Conservation (phyloP, 2,329 filamentous ascomycete species). For the Escovopsis sp. region DNA sequence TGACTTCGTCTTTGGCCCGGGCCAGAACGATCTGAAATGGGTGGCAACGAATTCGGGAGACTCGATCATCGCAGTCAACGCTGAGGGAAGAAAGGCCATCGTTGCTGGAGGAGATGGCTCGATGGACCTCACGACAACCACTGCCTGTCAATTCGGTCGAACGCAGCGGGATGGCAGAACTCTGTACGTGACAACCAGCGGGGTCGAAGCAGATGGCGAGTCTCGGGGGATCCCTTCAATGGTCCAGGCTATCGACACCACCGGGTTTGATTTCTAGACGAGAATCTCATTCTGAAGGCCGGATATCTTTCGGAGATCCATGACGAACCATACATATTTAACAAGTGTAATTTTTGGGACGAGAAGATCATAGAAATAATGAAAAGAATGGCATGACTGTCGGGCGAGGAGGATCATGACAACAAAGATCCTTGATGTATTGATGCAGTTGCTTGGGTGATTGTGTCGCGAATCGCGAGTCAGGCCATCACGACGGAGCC, state of each 20-base stretch:
- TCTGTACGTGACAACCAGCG: conserved; percentile 1
- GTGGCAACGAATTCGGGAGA: not conserved
- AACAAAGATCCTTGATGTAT: too few relatives aligned
- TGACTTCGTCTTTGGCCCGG: not conserved
- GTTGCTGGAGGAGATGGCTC: not conserved
- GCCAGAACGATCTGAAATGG: not conserved
- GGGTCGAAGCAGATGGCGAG: not conserved
- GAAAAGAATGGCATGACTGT: too few relatives aligned
- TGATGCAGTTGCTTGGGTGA: too few relatives aligned
- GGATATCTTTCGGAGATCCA: not conserved
- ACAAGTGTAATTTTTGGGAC: too few relatives aligned
- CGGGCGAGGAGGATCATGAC: too few relatives aligned
- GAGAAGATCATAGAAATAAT: too few relatives aligned
- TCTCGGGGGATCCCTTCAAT: not conserved
- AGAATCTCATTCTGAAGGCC: not conserved
- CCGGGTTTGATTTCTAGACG: not conserved
- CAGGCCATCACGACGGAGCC: too few relatives aligned
- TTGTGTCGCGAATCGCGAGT: too few relatives aligned
- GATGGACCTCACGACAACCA: not conserved
- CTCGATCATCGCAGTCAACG: not conserved
- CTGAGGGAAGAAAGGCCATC: not conserved
- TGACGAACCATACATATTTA: too few relatives aligned
- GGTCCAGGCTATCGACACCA: conserved; percentile 1
- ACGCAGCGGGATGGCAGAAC: not conserved
- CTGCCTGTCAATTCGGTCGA: conserved; percentile 1